These are phyloP conservation scores for Tylopilus balloui DNA, from an alignment of 768 basidiomycete genomes.

Conservation along the genomic window DNA sequence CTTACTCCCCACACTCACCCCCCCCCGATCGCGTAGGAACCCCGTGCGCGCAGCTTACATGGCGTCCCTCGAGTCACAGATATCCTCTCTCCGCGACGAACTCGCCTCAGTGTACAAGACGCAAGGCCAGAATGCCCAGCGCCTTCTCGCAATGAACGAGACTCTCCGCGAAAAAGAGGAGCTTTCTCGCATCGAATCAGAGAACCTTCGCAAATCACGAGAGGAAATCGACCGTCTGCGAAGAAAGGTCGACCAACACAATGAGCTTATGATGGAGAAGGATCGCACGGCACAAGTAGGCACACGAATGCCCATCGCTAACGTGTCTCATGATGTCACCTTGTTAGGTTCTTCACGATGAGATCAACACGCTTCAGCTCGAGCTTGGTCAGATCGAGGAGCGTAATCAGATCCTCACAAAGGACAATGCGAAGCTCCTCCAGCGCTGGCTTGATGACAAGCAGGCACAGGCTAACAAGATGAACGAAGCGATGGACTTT, in stretches of 20 bases:
- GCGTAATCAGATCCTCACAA: slow-evolving; percentile 78
- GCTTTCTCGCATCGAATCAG: slow-evolving; percentile 71
- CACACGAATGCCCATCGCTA: not conserved
- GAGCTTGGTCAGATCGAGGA: slow-evolving; percentile 89
- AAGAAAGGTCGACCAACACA: slow-evolving; percentile 78
- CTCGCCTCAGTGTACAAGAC: slow-evolving; percentile 94
- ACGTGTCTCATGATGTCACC: slow-evolving; percentile 1
- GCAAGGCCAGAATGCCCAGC: slow-evolving; percentile 92
- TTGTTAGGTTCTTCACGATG: slow-evolving; percentile 84
- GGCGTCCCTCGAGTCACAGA: slow-evolving; percentile 88
- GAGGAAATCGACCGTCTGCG: slow-evolving; percentile 70
- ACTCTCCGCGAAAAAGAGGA: slow-evolving; percentile 93
- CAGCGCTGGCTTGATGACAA: slow-evolving; percentile 97
- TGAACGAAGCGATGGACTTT: slow-evolving; percentile 91
- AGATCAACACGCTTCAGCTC: slow-evolving; percentile 86
- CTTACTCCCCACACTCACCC: not conserved
- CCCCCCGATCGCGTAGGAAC: slow-evolving; percentile 45
- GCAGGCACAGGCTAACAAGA: slow-evolving; percentile 85
- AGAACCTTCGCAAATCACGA: slow-evolving; percentile 68
- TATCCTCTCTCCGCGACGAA: slow-evolving; percentile 87
- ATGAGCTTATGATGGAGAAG: slow-evolving; percentile 83
- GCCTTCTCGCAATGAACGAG: slow-evolving; percentile 90
- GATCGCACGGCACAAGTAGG: slow-evolving; percentile 83
- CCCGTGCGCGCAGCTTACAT: slow-evolving; percentile 86
- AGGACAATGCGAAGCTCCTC: slow-evolving; percentile 91